These are phyloP conservation scores for Sechiopsis laciniata DNA, from an alignment of 306 rosid genomes.

Conservation along the genomic window DNA sequence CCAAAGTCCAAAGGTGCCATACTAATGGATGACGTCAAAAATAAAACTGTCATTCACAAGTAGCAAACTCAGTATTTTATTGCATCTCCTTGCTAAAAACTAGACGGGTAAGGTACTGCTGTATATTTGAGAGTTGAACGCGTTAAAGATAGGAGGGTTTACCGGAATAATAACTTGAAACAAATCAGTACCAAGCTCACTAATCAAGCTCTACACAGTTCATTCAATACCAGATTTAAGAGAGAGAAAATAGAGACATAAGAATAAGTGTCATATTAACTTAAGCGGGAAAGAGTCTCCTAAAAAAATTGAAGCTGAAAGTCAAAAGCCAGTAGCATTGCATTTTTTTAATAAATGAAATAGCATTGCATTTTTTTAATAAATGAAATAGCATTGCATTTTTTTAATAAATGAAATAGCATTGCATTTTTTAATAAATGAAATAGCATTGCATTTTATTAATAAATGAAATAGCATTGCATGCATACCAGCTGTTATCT, in stretches of 20 bases:
- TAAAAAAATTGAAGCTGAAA: neutral
- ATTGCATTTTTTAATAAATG: neutral
- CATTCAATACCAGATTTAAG: neutral
- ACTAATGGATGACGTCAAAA: neutral
- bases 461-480: neutral
- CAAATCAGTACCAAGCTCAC: neutral
- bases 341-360: neutral
- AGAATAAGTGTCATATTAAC: neutral
- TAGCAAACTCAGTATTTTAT: neutral
- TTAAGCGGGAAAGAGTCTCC: slow-evolving; percentile 5
- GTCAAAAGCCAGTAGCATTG: neutral
- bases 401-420: neutral
- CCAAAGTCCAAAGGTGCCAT: neutral
- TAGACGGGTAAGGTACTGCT: neutral
- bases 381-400: neutral
- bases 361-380: neutral
- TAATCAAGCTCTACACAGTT: neutral
- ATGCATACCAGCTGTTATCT: slow-evolving; percentile 87
- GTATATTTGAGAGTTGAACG: slow-evolving; percentile 5
- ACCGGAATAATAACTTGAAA: neutral
- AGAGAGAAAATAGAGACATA: neutral
- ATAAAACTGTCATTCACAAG: neutral
- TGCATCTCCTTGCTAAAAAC: neutral
- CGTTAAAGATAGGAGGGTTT: neutral
- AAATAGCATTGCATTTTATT: no score